Conservation (phyloP, 495 filamentous ascomycete genomes). For the Penicillium paradoxum region DNA sequence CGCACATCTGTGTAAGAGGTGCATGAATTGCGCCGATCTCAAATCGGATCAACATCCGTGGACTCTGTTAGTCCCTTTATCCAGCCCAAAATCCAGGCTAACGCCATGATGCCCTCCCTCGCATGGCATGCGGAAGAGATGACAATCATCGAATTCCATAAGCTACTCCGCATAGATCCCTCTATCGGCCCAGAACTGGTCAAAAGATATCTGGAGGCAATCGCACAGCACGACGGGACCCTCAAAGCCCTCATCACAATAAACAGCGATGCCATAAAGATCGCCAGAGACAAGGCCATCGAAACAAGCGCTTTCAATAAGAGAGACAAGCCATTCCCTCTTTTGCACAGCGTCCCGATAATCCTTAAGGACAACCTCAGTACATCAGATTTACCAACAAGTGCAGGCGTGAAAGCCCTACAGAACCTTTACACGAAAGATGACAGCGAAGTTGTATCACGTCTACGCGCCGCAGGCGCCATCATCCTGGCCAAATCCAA, state of each 20-base stretch:
- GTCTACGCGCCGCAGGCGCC: constrained; percentile 49
- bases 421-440: constrained; percentile 34
- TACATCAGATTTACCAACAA: constrained; percentile 49
- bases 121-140: constrained; percentile 33
- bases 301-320: constrained; percentile 34
- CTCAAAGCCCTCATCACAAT: constrained; percentile 55
- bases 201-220: constrained; percentile 50
- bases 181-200: constrained; percentile 50
- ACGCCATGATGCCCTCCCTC: neutral
- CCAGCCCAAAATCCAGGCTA: neutral
- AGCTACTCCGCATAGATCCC: constrained; percentile 41
- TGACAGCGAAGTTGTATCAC: constrained; percentile 41
- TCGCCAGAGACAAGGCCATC: constrained; percentile 45
- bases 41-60: neutral
- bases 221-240: constrained; percentile 49
- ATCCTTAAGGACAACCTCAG: constrained; percentile 63
- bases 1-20: neutral
- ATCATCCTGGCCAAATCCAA: constrained; percentile 65
- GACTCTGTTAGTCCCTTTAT: neutral
- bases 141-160: constrained; percentile 51
- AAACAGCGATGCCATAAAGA: constrained; percentile 42
- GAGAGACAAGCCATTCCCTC: constrained; percentile 5
- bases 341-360: constrained; percentile 49
- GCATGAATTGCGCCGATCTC: neutral
- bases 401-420: constrained; percentile 47